Conservation (phyloP, 129 eudicot species). For the Apium graveolens region DNA sequence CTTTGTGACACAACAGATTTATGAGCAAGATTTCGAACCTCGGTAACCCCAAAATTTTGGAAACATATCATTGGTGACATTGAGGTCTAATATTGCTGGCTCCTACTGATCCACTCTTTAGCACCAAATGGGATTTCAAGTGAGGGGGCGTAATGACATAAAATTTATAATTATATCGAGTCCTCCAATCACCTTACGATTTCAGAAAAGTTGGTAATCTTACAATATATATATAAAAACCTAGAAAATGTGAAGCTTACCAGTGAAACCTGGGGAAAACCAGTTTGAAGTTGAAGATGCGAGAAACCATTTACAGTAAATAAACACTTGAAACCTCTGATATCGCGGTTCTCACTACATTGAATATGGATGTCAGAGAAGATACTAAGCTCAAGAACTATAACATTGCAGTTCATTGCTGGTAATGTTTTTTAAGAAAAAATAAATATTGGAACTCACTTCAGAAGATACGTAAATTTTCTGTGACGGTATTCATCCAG, state of each 20-base stretch:
- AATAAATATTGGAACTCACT: slow-evolving; percentile 44
- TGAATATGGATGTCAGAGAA: not conserved
- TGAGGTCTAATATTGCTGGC: not conserved
- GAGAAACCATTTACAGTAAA: slow-evolving; percentile 62
- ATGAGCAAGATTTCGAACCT: not conserved
- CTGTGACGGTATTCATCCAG: slow-evolving; percentile 36
- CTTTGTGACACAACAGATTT: slow-evolving; percentile 2
- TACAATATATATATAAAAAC: not conserved
- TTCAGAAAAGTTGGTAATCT: not conserved
- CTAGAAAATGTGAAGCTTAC: slow-evolving; percentile 27
- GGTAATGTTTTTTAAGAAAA: not conserved
- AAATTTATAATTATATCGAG: not conserved
- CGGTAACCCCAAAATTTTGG: not conserved
- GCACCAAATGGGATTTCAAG: not conserved
- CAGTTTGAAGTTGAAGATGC: slow-evolving; percentile 37
- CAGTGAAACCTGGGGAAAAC: slow-evolving; percentile 61
- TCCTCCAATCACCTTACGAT: not conserved
- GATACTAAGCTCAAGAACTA: not conserved
- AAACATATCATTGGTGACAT: not conserved
- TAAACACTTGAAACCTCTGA: slow-evolving; percentile 72
- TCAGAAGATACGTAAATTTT: slow-evolving; percentile 78
- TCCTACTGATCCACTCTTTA: not conserved
- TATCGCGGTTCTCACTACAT: slow-evolving; percentile 60
- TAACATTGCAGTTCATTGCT: not conserved
- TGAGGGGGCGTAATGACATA: not conserved